These are phyloP conservation scores for Umbilicus rupestris DNA, from an alignment of 164 flowering plant genomes.

Conservation along the genomic window DNA sequence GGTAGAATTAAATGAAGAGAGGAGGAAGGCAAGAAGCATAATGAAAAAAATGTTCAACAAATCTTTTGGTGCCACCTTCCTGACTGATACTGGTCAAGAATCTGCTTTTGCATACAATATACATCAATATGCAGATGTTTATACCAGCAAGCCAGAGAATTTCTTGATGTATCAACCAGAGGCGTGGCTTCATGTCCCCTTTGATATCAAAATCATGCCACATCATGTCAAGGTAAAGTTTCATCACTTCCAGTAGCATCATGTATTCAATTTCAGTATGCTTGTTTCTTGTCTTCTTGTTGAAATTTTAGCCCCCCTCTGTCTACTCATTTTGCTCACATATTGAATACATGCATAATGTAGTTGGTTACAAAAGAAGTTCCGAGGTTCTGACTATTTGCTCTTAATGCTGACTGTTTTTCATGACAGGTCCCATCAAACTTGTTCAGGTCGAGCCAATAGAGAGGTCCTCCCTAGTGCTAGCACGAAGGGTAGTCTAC, in stretches of 20 bases:
- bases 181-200: conserved; percentile 93
- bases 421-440: conserved; percentile 39
- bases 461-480: background rate
- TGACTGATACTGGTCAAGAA: conserved; percentile 89
- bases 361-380: background rate
- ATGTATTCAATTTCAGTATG: background rate
- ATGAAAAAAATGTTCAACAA: conserved; percentile 87
- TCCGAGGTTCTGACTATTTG: background rate
- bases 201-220: conserved; percentile 91
- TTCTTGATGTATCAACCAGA: conserved; percentile 67
- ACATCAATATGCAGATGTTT: conserved; percentile 93
- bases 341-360: background rate
- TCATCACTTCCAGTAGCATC: background rate
- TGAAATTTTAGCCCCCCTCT: background rate
- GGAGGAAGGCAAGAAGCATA: conserved; percentile 47
- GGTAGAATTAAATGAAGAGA: conserved; percentile 63
- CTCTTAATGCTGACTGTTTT: background rate
- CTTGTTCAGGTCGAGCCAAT: conserved; percentile 25
- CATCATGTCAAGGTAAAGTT: conserved; percentile 82
- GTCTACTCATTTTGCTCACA: too few species aligned
- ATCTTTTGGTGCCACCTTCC: conserved; percentile 92
- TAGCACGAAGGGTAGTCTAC: background rate
- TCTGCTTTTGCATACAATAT: conserved; percentile 90
- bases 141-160: conserved; percentile 92
- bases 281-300: background rate